phyloP scores from a whole-genome alignment of 352 stramenopile species.

The Globisporangium emineosum region DNA sequence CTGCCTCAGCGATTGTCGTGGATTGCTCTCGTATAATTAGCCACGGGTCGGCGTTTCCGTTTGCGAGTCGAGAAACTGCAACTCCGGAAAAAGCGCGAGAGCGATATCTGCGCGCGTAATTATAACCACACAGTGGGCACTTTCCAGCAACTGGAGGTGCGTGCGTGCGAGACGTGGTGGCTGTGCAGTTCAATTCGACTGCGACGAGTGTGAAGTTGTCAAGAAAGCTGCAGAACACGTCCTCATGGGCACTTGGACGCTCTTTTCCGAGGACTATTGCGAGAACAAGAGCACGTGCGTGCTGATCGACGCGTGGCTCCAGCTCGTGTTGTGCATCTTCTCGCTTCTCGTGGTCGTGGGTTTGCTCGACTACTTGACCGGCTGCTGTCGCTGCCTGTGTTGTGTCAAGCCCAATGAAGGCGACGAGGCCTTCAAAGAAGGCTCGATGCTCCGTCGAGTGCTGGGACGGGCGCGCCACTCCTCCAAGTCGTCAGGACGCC shows the following conservation, averaged over 20 bases:
- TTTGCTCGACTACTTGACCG: constrained; percentile 17
- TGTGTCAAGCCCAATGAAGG: not conserved
- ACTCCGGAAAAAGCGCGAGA: not conserved
- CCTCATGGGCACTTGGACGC: constrained; percentile 50
- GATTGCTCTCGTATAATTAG: not conserved
- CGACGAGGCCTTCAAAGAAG: constrained; percentile 8
- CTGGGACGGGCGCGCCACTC: constrained; percentile 9
- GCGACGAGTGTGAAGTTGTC: not conserved
- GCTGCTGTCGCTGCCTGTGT: constrained; percentile 23
- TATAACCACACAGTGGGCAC: not conserved
- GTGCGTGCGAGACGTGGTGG: not conserved
- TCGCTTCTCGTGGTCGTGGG: constrained; percentile 27
- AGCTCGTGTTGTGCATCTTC: constrained; percentile 40
- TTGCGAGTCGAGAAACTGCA: not conserved
- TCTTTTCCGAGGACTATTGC: constrained; percentile 56
- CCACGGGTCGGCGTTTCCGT: not conserved
- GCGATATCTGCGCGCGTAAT: not conserved
- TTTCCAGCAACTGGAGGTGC: not conserved
- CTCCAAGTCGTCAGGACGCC: constrained; percentile 15
- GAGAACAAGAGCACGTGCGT: constrained; percentile 45
- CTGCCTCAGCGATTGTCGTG: not conserved
- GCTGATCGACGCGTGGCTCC: constrained; percentile 60
- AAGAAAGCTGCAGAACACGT: not conserved
- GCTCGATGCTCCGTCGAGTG: constrained; percentile 18
- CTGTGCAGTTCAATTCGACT: not conserved